Evolutionary conservation across 208 protist species (phyloP).

Genomic region (Spongospora subterranea): DNA sequence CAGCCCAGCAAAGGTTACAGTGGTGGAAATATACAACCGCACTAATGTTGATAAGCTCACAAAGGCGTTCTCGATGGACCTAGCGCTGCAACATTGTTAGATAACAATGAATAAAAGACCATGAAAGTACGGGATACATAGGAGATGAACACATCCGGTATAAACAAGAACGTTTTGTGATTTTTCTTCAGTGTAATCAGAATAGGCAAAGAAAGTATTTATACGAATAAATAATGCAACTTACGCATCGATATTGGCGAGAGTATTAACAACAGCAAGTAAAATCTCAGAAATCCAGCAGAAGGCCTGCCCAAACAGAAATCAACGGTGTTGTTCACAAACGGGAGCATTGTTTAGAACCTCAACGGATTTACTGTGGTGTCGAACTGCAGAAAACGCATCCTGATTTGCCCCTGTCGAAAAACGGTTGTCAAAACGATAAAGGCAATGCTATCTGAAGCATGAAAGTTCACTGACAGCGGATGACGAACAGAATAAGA

Average conservation of each 20-base stretch:
- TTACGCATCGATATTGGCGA: conserved; percentile 37
- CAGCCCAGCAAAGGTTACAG: conserved; percentile 1
- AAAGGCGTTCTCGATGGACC: conserved; percentile 5
- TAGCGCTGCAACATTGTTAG: neutral
- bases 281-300: conserved; percentile 34
- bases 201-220: neutral
- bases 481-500: neutral
- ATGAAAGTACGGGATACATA: too few relatives aligned
- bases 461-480: neutral
- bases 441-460: neutral
- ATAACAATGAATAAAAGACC: too few relatives aligned
- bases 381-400: neutral
- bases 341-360: neutral
- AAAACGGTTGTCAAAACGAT: neutral
- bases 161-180: too few relatives aligned
- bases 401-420: neutral
- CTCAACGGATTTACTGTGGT: neutral
- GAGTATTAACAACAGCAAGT: neutral
- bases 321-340: neutral
- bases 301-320: neutral
- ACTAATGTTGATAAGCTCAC: conserved; percentile 16
- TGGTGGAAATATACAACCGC: neutral
- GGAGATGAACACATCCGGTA: too few relatives aligned
- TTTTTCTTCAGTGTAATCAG: too few relatives aligned
- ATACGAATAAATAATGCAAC: neutral